Conservation (phyloP, 139 green algal species). For the Coelastrella sp. region DNA sequence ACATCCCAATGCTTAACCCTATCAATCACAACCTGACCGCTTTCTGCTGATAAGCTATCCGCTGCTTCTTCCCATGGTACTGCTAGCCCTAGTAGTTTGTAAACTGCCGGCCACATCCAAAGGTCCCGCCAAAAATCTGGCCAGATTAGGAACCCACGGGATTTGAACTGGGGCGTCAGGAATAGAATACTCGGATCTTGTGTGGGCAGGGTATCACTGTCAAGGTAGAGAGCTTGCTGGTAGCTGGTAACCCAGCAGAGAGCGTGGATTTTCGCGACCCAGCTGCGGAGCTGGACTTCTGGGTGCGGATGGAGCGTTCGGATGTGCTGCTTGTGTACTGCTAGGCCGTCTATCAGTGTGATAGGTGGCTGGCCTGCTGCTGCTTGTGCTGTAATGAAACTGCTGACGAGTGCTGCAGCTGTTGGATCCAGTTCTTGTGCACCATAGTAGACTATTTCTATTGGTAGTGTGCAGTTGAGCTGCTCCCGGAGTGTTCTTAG, state of each 20-base stretch:
- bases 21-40: constrained; percentile 28
- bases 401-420: no score
- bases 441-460: constrained; percentile 31
- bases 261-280: constrained; percentile 12
- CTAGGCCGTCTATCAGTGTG: no score
- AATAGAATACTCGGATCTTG: constrained; percentile 51
- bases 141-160: constrained; percentile 45
- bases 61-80: constrained; percentile 13
- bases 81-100: neutral
- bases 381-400: no score
- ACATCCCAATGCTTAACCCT: neutral
- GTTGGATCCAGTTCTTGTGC: constrained; percentile 9
- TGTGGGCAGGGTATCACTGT: constrained; percentile 53
- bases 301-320: no score
- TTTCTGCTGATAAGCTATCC: neutral
- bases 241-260: constrained; percentile 28
- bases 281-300: no score
- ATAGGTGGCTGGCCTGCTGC: no score
- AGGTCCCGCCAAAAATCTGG: constrained; percentile 34
- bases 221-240: constrained; percentile 11
- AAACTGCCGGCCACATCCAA: constrained; percentile 18
- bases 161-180: neutral
- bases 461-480: constrained; percentile 25
- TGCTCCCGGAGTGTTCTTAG: neutral
- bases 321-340: no score